phyloP scores from a whole-genome alignment of 176 grass and related monocot species.

The Aegilops speltoides region DNA sequence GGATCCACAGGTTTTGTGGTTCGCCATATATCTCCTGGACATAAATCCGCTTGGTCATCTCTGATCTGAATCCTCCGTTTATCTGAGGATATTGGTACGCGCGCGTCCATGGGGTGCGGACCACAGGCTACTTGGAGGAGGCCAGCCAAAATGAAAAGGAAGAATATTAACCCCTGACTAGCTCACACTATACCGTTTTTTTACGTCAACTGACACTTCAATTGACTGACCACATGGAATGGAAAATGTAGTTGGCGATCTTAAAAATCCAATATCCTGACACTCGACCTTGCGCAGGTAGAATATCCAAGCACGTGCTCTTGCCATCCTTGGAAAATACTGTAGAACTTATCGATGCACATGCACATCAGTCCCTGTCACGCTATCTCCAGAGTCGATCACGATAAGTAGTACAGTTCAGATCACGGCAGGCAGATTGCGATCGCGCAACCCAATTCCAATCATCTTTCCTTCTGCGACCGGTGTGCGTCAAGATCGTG shows the following conservation, averaged over 20 bases:
- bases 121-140: background rate
- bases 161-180: background rate
- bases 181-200: background rate
- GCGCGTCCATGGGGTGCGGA: background rate
- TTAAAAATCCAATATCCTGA: background rate
- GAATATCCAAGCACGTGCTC: background rate
- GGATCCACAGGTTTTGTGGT: too few species aligned
- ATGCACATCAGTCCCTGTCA: background rate
- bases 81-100: fast-evolving
- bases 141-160: background rate
- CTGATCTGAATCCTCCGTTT: background rate
- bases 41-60: background rate
- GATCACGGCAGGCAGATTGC: background rate
- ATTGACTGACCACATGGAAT: too few species aligned
- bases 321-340: background rate
- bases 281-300: background rate
- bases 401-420: too few species aligned
- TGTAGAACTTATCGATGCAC: background rate
- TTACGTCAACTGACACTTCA: background rate
- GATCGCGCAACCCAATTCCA: background rate
- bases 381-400: background rate
- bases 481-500: too few species aligned
- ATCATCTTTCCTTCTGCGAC: background rate
- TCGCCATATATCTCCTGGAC: background rate
- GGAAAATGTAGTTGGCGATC: background rate